Percentiles rank a stretch among this genome's conserved stretches.
These are phyloP conservation scores for Chondrus crispus DNA, from an alignment of 23 red algal genomes.

Conservation along the genomic window DNA sequence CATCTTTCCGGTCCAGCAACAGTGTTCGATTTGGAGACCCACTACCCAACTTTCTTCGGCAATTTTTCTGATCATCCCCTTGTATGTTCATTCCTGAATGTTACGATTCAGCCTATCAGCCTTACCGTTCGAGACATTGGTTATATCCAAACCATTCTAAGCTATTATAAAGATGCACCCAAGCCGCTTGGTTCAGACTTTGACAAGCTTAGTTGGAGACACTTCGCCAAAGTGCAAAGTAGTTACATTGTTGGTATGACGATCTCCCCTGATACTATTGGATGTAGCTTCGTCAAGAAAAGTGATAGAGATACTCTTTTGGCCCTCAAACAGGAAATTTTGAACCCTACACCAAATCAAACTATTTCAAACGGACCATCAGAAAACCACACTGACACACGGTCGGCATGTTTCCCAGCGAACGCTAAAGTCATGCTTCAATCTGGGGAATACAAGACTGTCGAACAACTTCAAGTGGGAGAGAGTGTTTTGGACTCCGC, in stretches of 20 bases:
- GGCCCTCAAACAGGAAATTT: not conserved
- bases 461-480: not conserved
- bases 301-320: not conserved
- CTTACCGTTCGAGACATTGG: not conserved
- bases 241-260: not conserved
- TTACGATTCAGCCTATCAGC: not conserved
- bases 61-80: not conserved
- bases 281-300: not conserved
- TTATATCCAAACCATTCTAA: not conserved
- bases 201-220: not conserved
- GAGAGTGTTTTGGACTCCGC: not conserved
- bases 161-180: not conserved
- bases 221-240: not conserved
- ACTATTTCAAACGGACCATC: not conserved
- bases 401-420: not conserved
- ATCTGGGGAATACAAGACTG: not conserved
- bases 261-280: not conserved
- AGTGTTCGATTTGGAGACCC: not conserved
- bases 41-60: not conserved
- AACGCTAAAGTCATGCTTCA: not conserved
- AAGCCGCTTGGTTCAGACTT: not conserved
- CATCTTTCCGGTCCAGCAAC: not conserved
- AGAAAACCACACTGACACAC: no score
- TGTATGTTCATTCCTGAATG: not conserved
- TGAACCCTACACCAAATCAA: not conserved